Base-by-base conservation (phyloP, 1,139 yeast species). In the Taphrina wiesneri region DNA sequence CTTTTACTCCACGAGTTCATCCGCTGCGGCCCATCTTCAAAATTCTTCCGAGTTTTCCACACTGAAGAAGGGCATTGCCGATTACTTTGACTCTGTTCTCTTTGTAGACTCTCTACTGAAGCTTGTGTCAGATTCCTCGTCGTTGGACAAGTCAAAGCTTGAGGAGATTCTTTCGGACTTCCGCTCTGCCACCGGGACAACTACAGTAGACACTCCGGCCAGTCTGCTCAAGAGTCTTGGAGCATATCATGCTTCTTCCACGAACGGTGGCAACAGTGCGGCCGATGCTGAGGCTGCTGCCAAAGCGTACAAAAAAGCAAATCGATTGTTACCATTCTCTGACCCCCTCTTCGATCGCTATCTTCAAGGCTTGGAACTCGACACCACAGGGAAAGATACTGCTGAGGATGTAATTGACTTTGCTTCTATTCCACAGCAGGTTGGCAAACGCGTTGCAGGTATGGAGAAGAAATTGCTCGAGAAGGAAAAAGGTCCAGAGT, bases 391-490 rank as follows among this genome's bases (percentile, higher is more conserved):
- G 15, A 60, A 60, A 23, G 64, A 60, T 19, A 39, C 39, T 19
- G 9, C 30, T 3, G 36, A 25, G 3, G 64, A 60, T 26, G 51
- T 23, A 6, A 51, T 60, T 21, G 64, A 60, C 43, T 60, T 60
- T 19, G 56, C 64, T 13, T 52, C 56, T 17, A 51, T 60, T 19
- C 64, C 57, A 25, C 64, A 60, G 19, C 56, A 60, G 23, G 30
- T 39, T 11, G 64, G 64, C 19, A 60, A 60, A 34, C 64, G 57
- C 39, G 64, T 60, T 11, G 57, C 56, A 13, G 64, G 64, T 28
- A 60, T 60, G 64, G 64, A 60, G 49, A 53, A 52, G n/a, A 60
- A 60, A 46, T 30, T 60, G 23, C 64, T 60, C 11, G 64, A 52
- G 26, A 60, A 60, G 23, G 64, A 60, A 21, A 60, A 60, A 19